phyloP scores from a whole-genome alignment of 1,139 yeast species.

The Kodamaea suecica region DNA sequence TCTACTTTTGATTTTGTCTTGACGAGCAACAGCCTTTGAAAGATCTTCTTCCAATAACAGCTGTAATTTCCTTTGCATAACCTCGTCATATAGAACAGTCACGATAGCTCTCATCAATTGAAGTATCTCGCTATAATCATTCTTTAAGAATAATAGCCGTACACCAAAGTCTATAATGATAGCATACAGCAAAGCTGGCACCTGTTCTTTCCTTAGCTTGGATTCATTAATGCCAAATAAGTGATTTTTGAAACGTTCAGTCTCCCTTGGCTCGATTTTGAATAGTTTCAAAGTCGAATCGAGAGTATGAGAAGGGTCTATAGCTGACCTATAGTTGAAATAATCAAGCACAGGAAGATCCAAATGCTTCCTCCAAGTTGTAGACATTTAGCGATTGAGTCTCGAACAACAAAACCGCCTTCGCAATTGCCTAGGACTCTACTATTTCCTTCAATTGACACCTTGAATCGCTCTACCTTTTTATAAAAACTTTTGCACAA shows the following conservation, averaged over 20 bases:
- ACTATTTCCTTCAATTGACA: no score
- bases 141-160: conserved; percentile 2
- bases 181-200: not conserved
- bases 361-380: conserved; percentile 1
- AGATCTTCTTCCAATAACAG: no score
- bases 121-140: conserved; percentile 3
- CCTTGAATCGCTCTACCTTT: no score
- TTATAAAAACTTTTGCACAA: no score
- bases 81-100: not conserved
- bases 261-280: not conserved
- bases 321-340: conserved; percentile 8
- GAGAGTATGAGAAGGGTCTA: conserved; percentile 7
- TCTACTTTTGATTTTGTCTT: no score
- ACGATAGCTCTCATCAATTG: not conserved
- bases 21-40: no score
- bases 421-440: no score
- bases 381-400: no score
- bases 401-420: no score
- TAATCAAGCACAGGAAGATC: conserved; percentile 11
- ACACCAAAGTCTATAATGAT: conserved; percentile 3
- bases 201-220: not conserved
- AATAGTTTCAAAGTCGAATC: conserved; percentile 5
- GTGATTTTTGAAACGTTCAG: not conserved
- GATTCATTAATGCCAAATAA: not conserved
- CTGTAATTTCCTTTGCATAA: not conserved